Conservation (phyloP, 148 eudicot genomes). For the Vaccinium myrtillus region DNA sequence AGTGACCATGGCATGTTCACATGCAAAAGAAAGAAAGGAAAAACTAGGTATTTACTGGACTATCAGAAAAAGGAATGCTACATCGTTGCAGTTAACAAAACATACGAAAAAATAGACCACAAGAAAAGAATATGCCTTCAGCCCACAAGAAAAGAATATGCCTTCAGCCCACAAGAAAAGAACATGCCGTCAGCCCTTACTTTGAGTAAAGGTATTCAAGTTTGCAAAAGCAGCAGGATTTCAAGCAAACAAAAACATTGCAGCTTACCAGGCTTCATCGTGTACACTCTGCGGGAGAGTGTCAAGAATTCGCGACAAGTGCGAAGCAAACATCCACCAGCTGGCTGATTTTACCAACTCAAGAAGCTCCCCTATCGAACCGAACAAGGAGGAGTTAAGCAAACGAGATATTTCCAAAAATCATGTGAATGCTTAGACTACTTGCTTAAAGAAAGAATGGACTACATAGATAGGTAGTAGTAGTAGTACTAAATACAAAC, state of each 20-base stretch:
- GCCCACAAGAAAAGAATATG: neutral
- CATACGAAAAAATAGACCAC: neutral
- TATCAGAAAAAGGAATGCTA: neutral
- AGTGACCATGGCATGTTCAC: neutral
- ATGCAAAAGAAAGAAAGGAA: neutral
- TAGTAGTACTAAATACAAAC: neutral
- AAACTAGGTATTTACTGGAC: neutral
- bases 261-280: conserved; percentile 30
- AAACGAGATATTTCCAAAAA: neutral
- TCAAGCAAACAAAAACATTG: neutral
- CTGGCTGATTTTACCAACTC: neutral
- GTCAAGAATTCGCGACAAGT: conserved; percentile 34
- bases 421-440: neutral
- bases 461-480: neutral
- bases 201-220: neutral
- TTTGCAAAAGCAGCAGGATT: neutral
- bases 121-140: neutral
- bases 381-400: neutral
- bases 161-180: neutral
- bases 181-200: neutral
- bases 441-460: neutral
- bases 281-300: conserved; percentile 23
- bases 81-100: neutral
- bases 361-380: conserved; percentile 14
- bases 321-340: conserved; percentile 40